Base-by-base conservation (phyloP, 2,329 filamentous ascomycete species). In the Ophiocordyceps robertsii region DNA sequence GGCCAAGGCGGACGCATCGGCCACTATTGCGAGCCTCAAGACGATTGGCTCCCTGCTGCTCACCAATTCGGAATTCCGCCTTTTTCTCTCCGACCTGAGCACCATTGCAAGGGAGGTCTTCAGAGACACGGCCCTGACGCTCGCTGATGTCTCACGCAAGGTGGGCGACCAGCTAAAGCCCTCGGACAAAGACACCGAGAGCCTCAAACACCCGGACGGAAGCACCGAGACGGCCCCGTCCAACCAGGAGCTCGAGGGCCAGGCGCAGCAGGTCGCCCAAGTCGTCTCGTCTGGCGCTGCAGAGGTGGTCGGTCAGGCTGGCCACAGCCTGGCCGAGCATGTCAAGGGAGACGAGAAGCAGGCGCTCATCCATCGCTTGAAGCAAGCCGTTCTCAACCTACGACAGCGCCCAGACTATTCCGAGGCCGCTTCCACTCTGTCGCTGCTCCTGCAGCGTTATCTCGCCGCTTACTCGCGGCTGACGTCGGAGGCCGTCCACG, bases 41-140 rank as follows among this genome's bases (percentile, higher is more conserved):
- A 95, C 88, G 0, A 77, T 96, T 0, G 82, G 84, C 29, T 84
- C 82, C 3, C 68, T 96, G n/a, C 73, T 95, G 1, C 67, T 96
- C 37, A 87, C 85, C 13, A 96, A 96, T 57, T 80, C 83, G 0
- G 88, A 95, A 54, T 95, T 96, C 59, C 80, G 89, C 33, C 70
- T 89, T 7, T 88, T 96, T 53, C 67, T 95, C 37, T 77, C 81
- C 11, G 90, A 96, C 53, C 63, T 95, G 35, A 79, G 80, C 38
- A 80, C 80, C 0, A 75, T 95, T 38, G 84, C 82, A 12, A 79
- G 84, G 36, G 83, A 95, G 56, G 81, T 96, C 1, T 88, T 95
- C 57, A 80, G 79, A 41, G 89, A 95, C 53, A 88, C 88, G 3
- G 86, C 88, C 0, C 81, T 86, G 47, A 82, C 84, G 0, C 59